Conservation (phyloP, 345 rosid genomes). For the Citrus sp. region DNA sequence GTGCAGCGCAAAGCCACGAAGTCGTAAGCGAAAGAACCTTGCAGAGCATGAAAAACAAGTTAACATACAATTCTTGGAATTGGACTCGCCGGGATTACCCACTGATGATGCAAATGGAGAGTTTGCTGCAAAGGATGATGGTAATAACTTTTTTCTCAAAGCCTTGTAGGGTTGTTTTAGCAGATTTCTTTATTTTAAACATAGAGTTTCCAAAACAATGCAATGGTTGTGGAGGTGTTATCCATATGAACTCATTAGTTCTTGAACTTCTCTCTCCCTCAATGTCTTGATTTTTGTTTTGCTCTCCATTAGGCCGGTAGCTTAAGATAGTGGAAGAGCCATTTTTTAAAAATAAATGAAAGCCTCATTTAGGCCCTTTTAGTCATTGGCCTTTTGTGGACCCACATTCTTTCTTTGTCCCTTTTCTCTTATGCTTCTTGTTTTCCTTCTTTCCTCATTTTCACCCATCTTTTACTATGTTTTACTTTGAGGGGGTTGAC, state of each 20-base stretch:
- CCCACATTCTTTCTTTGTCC: neutral
- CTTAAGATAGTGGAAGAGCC: neutral
- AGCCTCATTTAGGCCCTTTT: neutral
- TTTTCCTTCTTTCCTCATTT: neutral
- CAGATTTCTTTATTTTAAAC: neutral
- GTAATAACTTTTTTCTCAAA: conserved; percentile 30
- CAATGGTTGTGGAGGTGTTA: neutral
- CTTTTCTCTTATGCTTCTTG: neutral
- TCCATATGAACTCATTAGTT: neutral
- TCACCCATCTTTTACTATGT: neutral
- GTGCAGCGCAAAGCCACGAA: conserved; percentile 61
- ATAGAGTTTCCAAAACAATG: neutral
- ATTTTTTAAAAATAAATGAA: neutral
- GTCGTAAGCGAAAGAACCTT: conserved; percentile 37
- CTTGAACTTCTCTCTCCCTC: neutral
- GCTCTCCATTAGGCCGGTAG: neutral
- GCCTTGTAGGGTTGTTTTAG: neutral
- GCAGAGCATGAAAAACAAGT: conserved; percentile 36
- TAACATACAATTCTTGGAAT: conserved; percentile 49
- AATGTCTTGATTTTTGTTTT: neutral
- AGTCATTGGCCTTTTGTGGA: neutral
- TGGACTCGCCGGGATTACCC: conserved; percentile 52
- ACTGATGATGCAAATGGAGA: conserved; percentile 33
- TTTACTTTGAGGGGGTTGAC: neutral
- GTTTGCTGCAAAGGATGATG: conserved; percentile 40